A percentile compares a stretch with the other conserved stretches of the same genome.
These are phyloP conservation scores for Cryptosporidium felis DNA, from an alignment of 169 alveolate species.

Conservation along the genomic window DNA sequence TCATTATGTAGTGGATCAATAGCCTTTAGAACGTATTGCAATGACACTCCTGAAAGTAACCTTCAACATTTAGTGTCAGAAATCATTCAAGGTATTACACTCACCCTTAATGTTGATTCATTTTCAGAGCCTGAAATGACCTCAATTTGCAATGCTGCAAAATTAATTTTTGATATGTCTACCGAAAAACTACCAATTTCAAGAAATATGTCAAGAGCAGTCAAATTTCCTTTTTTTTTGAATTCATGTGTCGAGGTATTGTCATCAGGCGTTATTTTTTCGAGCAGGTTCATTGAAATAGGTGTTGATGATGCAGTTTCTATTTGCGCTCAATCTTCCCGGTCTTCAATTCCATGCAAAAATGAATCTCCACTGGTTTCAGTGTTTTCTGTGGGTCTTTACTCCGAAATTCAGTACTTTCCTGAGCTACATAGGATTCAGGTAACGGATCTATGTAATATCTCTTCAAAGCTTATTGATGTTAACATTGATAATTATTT, in stretches of 20 bases:
- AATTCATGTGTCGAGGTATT: conserved; percentile 46
- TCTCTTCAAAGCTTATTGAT: conserved; percentile 2
- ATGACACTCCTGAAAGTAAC: not conserved
- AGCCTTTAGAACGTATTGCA: conserved; percentile 19
- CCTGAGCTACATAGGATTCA: conserved; percentile 5
- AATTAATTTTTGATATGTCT: not conserved
- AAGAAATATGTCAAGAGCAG: not conserved
- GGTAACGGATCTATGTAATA: conserved; percentile 29
- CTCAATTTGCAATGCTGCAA: conserved; percentile 15
- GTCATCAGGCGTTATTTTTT: not conserved
- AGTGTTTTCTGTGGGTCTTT: conserved; percentile 34
- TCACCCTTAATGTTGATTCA: not conserved
- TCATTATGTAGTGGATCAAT: conserved; percentile 62
- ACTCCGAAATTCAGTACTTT: conserved; percentile 26
- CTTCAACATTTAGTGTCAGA: conserved; percentile 44
- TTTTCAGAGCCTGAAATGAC: not conserved
- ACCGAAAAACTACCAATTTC: conserved; percentile 5
- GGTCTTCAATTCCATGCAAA: conserved; percentile 33
- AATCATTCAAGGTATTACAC: conserved; percentile 6
- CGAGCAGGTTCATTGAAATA: not conserved
- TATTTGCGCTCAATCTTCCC: conserved; percentile 40
- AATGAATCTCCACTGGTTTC: conserved; percentile 14
- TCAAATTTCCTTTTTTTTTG: conserved; percentile 54
- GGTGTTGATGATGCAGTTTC: conserved; percentile 18
- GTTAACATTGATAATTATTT: not conserved